Conservation (phyloP, 768 basidiomycete species). For the Termitomyces sp. region DNA sequence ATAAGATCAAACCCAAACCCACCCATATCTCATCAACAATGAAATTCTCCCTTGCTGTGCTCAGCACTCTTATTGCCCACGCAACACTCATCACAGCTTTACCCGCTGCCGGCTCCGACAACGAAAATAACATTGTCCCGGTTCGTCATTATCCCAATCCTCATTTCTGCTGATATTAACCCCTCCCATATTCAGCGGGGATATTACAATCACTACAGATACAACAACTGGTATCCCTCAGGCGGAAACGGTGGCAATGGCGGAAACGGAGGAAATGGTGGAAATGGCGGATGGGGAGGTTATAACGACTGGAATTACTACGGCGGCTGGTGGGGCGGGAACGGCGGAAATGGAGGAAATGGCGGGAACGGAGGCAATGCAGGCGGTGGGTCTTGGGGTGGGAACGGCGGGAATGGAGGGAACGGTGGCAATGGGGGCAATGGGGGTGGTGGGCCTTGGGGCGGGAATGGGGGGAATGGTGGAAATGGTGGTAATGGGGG, state of each 20-base stretch:
- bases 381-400: not conserved
- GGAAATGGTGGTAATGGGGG: not conserved
- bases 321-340: not conserved
- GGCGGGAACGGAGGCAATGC: not conserved
- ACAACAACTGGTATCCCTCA: no score
- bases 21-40: not conserved
- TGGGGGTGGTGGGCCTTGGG: not conserved
- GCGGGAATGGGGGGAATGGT: not conserved
- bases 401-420: not conserved
- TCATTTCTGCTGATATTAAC: no score
- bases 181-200: no score
- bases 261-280: not conserved
- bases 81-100: not conserved
- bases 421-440: not conserved
- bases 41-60: not conserved
- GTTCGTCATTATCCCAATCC: not conserved
- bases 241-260: not conserved
- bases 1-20: no score
- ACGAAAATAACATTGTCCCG: not conserved
- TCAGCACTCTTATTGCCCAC: not conserved
- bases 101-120: not conserved
- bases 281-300: not conserved
- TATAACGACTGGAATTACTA: not conserved
- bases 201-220: no score
- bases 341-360: not conserved